These are phyloP conservation scores for Lolium perenne DNA, from an alignment of 176 grass and related monocot species.

Conservation along the genomic window DNA sequence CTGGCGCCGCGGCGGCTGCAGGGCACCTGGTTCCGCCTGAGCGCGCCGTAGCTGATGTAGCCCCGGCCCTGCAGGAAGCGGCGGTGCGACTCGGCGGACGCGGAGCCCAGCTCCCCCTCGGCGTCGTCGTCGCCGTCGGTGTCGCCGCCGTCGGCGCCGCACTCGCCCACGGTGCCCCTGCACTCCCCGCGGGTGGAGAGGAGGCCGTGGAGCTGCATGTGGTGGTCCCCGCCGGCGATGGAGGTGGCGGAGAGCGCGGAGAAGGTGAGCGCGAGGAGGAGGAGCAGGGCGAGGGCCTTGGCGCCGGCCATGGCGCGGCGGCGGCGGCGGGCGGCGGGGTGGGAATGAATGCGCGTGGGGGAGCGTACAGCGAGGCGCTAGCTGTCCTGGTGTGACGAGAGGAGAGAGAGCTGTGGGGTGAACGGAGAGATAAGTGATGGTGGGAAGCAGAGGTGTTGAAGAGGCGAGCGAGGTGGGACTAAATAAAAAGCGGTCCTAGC, in stretches of 20 bases:
- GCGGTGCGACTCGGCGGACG: constrained; percentile 36
- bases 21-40: constrained; percentile 59
- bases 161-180: constrained; percentile 55
- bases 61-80: constrained; percentile 43
- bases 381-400: constrained; percentile 32
- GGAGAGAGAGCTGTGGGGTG: neutral
- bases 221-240: constrained; percentile 35
- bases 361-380: neutral
- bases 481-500: constrained; percentile 11
- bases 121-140: neutral
- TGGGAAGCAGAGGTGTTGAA: neutral
- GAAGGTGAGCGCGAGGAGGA: constrained; percentile 27
- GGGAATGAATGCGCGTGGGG: constrained; percentile 32
- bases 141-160: constrained; percentile 20
- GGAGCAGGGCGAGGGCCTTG: constrained; percentile 24
- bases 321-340: neutral
- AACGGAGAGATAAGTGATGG: neutral
- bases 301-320: constrained; percentile 43
- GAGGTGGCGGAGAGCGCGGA: neutral
- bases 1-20: constrained; percentile 76
- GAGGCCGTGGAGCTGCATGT: constrained; percentile 45
- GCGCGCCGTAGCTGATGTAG: constrained; percentile 85
- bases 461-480: constrained; percentile 16
- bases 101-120: constrained; percentile 41
- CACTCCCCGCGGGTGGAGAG: constrained; percentile 37